phyloP scores from a whole-genome alignment of 2,329 filamentous ascomycete genomes.

The Verticillium zaregamsianum region DNA sequence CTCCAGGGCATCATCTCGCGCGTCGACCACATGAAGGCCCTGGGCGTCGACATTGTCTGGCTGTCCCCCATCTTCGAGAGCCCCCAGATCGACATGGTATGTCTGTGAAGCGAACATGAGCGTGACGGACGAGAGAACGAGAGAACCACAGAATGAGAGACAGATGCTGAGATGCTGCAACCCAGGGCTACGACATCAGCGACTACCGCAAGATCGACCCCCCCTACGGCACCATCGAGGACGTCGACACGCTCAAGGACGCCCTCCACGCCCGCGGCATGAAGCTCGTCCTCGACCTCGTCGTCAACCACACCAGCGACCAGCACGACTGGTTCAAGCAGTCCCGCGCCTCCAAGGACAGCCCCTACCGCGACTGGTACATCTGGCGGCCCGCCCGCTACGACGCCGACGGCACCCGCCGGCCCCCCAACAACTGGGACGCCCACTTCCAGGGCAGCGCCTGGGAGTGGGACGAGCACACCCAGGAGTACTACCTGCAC shows the following conservation, averaged over 20 bases:
- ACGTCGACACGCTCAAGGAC: slow-evolving; percentile 61
- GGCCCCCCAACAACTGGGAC: slow-evolving; percentile 58
- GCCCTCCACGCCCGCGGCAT: slow-evolving; percentile 59
- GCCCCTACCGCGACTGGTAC: slow-evolving; percentile 57
- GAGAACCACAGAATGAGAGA: too few species aligned
- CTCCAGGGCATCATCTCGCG: slow-evolving; percentile 54
- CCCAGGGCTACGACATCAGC: slow-evolving; percentile 62
- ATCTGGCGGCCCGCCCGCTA: slow-evolving; percentile 60
- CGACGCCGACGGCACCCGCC: slow-evolving; percentile 50
- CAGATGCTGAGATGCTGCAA: too few species aligned
- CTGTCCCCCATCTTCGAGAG: slow-evolving; percentile 42
- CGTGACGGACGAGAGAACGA: too few species aligned
- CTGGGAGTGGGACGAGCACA: slow-evolving; percentile 46
- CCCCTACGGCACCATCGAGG: slow-evolving; percentile 62
- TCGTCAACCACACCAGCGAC: slow-evolving; percentile 66
- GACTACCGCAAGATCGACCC: slow-evolving; percentile 65
- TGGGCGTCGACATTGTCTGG: slow-evolving; percentile 58
- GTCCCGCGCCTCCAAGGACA: slow-evolving; percentile 48
- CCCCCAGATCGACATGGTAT: slow-evolving; percentile 61
- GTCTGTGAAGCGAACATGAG: not conserved
- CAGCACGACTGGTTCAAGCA: slow-evolving; percentile 57
- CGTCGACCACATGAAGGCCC: slow-evolving; percentile 48
- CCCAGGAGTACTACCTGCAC: slow-evolving; percentile 56
- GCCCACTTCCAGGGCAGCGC: slow-evolving; percentile 36
- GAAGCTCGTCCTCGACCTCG: slow-evolving; percentile 68